Evolutionary conservation across 805 yeast species (phyloP).

Genomic region (Candida sithepensis): DNA sequence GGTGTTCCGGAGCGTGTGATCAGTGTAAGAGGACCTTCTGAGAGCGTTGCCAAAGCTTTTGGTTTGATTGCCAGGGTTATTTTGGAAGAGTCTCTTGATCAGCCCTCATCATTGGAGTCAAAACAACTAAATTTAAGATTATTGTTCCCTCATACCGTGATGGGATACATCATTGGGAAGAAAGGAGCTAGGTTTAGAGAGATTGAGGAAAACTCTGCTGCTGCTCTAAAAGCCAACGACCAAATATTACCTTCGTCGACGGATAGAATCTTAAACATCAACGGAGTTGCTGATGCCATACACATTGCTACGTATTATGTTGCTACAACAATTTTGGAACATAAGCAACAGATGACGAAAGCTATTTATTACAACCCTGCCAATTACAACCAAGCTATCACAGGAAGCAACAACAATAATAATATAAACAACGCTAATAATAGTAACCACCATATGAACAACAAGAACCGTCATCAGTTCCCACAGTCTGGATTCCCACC

Average conservation of each 20-base stretch:
- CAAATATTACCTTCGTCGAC: constrained; percentile 70
- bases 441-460: constrained; percentile 1
- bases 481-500: constrained; percentile 13
- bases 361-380: constrained; percentile 59
- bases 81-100: constrained; percentile 61
- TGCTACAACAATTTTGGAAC: constrained; percentile 63
- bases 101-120: constrained; percentile 54
- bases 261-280: constrained; percentile 65
- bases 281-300: constrained; percentile 83
- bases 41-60: constrained; percentile 76
- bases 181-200: constrained; percentile 71
- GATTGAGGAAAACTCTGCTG: constrained; percentile 79
- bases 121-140: constrained; percentile 54
- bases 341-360: constrained; percentile 55
- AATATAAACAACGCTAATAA: not conserved
- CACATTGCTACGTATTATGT: constrained; percentile 79
- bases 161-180: constrained; percentile 80
- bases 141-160: constrained; percentile 71
- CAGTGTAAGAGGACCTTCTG: constrained; percentile 69
- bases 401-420: constrained; percentile 14
- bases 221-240: constrained; percentile 70
- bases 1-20: constrained; percentile 74
- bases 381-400: constrained; percentile 30
- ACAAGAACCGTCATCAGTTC: constrained; percentile 10
- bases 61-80: constrained; percentile 69